phyloP scores from a whole-genome alignment of 352 stramenopile species.

The Phytophthora pini region DNA sequence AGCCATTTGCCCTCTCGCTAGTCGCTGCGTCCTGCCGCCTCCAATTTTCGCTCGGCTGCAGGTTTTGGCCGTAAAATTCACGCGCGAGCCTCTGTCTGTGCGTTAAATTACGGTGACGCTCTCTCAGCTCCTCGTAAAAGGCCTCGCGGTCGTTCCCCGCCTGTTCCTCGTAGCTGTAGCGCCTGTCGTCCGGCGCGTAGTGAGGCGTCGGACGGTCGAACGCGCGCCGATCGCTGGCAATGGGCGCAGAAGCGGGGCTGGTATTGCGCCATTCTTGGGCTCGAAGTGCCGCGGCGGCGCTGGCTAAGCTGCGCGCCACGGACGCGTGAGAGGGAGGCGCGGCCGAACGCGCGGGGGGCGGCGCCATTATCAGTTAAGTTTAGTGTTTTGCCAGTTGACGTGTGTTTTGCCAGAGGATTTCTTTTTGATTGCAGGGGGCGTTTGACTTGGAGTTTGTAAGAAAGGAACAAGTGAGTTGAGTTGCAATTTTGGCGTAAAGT shows the following conservation, averaged over 20 bases:
- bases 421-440: not conserved
- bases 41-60: not conserved
- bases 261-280: slow-evolving; percentile 22
- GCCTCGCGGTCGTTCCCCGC: slow-evolving; percentile 10
- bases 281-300: slow-evolving; percentile 26
- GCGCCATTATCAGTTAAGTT: not conserved
- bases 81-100: slow-evolving; percentile 18
- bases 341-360: not conserved
- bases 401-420: not conserved
- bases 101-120: slow-evolving; percentile 30
- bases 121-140: slow-evolving; percentile 28
- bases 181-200: not conserved
- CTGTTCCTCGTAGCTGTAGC: slow-evolving; percentile 1
- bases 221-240: not conserved
- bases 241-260: not conserved
- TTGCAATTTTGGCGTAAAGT: slow-evolving; percentile 12
- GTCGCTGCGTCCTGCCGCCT: not conserved
- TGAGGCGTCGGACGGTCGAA: slow-evolving; percentile 4
- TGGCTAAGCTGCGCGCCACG: slow-evolving; percentile 25
- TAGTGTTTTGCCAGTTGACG: not conserved
- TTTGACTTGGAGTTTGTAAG: slow-evolving; percentile 21
- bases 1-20: not conserved
- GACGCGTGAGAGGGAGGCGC: slow-evolving; percentile 2
- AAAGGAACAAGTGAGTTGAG: slow-evolving; percentile 3
- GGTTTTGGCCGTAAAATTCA: slow-evolving; percentile 16